phyloP scores from a whole-genome alignment of 768 basidiomycete species.

The Leucocoprinus birnbaumii region DNA sequence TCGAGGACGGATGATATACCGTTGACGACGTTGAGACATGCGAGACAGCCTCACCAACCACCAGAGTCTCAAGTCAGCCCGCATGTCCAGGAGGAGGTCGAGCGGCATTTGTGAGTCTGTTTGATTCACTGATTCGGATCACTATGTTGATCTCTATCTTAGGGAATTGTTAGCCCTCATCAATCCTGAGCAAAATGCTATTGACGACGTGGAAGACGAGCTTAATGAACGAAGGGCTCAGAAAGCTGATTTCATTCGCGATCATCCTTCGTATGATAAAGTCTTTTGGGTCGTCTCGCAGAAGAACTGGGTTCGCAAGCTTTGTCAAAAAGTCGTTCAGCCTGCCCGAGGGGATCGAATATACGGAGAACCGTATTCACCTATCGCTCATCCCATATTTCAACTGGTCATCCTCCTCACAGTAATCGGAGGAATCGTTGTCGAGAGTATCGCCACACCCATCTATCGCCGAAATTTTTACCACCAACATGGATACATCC shows the following conservation, averaged over 20 bases:
- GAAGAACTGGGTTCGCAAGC: slow-evolving; percentile 62
- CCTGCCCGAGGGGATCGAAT: slow-evolving; percentile 87
- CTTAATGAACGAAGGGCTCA: slow-evolving; percentile 68
- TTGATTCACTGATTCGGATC: background rate
- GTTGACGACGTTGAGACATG: slow-evolving; percentile 50
- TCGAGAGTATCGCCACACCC: slow-evolving; percentile 83
- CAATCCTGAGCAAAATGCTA: slow-evolving; percentile 45
- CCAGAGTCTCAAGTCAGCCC: slow-evolving; percentile 26
- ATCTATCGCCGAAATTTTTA: slow-evolving; percentile 77
- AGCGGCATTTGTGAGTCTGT: slow-evolving; percentile 64
- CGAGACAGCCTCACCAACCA: slow-evolving; percentile 16
- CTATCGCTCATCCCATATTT: slow-evolving; percentile 65
- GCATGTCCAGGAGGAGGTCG: slow-evolving; percentile 58
- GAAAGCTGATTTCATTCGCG: slow-evolving; percentile 83
- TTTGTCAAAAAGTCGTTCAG: slow-evolving; percentile 81
- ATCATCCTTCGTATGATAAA: slow-evolving; percentile 88
- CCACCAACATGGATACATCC: slow-evolving; percentile 49
- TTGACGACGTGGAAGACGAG: slow-evolving; percentile 59
- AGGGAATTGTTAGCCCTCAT: slow-evolving; percentile 67
- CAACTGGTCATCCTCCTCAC: slow-evolving; percentile 70
- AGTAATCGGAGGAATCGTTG: slow-evolving; percentile 78
- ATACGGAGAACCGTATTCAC: slow-evolving; percentile 71
- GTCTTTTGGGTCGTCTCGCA: slow-evolving; percentile 90
- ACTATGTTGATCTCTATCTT: background rate
- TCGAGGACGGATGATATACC: slow-evolving; percentile 52